Evolutionary conservation across 2,329 filamentous ascomycete species (phyloP).

Genomic region (Plenodomus lindquistii): DNA sequence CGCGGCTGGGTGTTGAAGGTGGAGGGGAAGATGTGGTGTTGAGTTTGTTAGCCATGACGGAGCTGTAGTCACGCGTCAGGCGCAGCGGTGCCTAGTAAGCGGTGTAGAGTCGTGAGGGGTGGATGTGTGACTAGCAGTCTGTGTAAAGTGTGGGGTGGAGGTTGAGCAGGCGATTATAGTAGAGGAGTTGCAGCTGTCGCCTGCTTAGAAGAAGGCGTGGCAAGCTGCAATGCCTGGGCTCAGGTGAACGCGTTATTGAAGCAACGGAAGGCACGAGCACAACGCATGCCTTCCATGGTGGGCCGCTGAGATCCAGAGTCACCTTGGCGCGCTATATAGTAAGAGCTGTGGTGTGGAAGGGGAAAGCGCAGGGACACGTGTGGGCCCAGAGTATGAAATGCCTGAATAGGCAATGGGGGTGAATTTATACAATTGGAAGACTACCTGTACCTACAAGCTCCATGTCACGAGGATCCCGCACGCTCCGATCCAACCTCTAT

Average conservation of each 20-base stretch:
- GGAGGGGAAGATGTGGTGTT: slow-evolving; percentile 2
- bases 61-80: background rate
- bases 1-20: slow-evolving; percentile 1
- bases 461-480: background rate
- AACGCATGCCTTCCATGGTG: background rate
- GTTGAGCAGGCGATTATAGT: background rate
- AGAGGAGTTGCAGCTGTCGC: background rate
- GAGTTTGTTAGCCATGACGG: slow-evolving; percentile 1
- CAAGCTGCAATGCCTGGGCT: background rate
- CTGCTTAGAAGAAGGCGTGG: background rate
- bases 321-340: background rate
- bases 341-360: background rate
- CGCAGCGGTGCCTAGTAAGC: background rate
- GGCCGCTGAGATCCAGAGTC: background rate
- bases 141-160: background rate
- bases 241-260: background rate
- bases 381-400: too few species aligned
- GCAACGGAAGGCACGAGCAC: background rate
- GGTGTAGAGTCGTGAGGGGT: slow-evolving; percentile 3
- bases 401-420: background rate
- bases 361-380: background rate
- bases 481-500: background rate
- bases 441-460: background rate
- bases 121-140: background rate
- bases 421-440: background rate